A percentile compares a stretch with the other conserved stretches of the same genome.
These are phyloP conservation scores for Paspalum vaginatum DNA, from an alignment of 176 grass and related monocot genomes.

Conservation along the genomic window DNA sequence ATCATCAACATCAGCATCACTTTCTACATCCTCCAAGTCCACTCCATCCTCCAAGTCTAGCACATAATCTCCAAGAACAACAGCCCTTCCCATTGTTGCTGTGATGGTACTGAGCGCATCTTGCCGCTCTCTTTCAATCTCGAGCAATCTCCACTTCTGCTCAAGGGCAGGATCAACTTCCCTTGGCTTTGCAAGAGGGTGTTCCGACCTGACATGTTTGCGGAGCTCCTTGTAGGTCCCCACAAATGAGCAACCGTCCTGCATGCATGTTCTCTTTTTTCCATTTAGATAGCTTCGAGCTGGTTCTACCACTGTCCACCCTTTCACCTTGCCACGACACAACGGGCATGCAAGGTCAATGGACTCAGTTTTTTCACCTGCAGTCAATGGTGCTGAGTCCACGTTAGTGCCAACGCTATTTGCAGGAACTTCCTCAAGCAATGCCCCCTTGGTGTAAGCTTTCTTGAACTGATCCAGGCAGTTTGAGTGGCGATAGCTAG, in stretches of 20 bases:
- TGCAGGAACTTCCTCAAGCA: conserved; percentile 49
- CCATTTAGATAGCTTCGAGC: conserved; percentile 84
- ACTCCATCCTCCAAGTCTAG: conserved; percentile 56
- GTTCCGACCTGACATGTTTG: conserved; percentile 84
- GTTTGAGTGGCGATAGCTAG: conserved; percentile 85
- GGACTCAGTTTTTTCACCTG: conserved; percentile 56
- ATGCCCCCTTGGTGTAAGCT: conserved; percentile 75
- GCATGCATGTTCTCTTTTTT: conserved; percentile 91
- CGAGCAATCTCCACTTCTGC: conserved; percentile 88
- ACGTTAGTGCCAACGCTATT: conserved; percentile 30
- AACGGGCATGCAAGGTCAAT: conserved; percentile 82
- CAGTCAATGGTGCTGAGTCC: conserved; percentile 30
- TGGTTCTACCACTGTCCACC: conserved; percentile 90
- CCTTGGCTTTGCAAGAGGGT: conserved; percentile 76
- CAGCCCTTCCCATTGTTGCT: conserved; percentile 74
- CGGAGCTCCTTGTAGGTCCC: conserved; percentile 91
- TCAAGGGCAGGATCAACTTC: conserved; percentile 81
- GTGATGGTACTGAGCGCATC: conserved; percentile 92
- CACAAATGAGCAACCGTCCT: conserved; percentile 82
- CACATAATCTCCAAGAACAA: conserved; percentile 92
- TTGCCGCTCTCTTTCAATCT: conserved; percentile 86
- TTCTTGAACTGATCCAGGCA: conserved; percentile 98
- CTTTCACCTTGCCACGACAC: conserved; percentile 95
- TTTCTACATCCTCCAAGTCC: conserved; percentile 65
- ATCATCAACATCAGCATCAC: conserved; percentile 45